These are phyloP conservation scores for Talaromyces piceae DNA, from an alignment of 2,329 filamentous ascomycete genomes.

Conservation along the genomic window DNA sequence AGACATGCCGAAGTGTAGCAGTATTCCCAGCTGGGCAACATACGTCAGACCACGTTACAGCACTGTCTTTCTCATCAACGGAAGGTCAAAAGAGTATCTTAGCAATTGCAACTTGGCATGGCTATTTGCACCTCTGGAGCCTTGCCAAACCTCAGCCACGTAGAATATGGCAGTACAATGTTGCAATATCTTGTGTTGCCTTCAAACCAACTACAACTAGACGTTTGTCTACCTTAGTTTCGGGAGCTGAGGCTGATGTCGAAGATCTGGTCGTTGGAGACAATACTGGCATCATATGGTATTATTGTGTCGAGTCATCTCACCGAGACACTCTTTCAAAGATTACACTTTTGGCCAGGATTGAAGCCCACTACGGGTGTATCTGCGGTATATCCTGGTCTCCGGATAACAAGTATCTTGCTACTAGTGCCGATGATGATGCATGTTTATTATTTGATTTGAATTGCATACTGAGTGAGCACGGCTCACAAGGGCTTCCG, in stretches of 20 bases:
- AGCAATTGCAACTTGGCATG: constrained; percentile 73
- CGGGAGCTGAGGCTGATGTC: constrained; percentile 50
- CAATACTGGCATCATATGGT: constrained; percentile 72
- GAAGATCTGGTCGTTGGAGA: constrained; percentile 87
- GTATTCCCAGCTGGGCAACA: constrained; percentile 45
- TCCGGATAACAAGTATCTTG: constrained; percentile 65
- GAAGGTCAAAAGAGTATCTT: constrained; percentile 71
- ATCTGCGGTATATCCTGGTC: constrained; percentile 93
- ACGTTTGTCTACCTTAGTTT: constrained; percentile 41
- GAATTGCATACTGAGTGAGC: constrained; percentile 32
- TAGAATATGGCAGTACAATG: constrained; percentile 66
- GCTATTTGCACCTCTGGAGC: constrained; percentile 70
- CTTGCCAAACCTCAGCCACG: constrained; percentile 58
- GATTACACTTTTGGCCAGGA: constrained; percentile 61
- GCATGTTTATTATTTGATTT: constrained; percentile 73
- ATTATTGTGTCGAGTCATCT: constrained; percentile 84
- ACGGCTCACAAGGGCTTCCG: background rate
- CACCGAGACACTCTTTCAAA: constrained; percentile 47
- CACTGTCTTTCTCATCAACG: constrained; percentile 79
- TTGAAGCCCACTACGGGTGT: constrained; percentile 76
- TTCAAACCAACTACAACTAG: constrained; percentile 62
- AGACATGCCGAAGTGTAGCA: constrained; percentile 55
- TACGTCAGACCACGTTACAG: constrained; percentile 59
- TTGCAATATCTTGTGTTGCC: constrained; percentile 68
- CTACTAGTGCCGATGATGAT: constrained; percentile 90